Evolutionary conservation across 441 rosid genomes (phyloP), one percentile per base, ranked within the genome.

Genomic region (Populus trichocarpa): DNA sequence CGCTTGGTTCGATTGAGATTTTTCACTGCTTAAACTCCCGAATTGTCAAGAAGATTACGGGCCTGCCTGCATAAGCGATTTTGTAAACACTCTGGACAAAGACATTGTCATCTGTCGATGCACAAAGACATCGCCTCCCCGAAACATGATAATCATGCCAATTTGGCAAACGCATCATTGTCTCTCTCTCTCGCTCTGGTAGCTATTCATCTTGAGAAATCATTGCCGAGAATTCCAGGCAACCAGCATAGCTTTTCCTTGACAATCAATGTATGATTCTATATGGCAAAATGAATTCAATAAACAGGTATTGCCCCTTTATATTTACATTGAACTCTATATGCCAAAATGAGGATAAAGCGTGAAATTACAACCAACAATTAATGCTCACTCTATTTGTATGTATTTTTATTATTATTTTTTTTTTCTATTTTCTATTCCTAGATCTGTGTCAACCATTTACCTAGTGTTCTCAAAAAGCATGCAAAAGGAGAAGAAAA

Each of bases 361-460:
- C 13, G 28, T 30, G 4, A 75, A 75, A 71, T 69, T 73, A 70
- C 80, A 77, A 30, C 32, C 32, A 30, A 30, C 32, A 30, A 83
- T 38, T 65, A 81, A 81, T 77, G 79, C 78, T 35, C 80, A 69
- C 79, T 18, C 65, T 72, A 53, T 72, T 4, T 76, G 13, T 67
- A 59, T 70, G 38, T 67, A 30, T 30, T 30, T 30, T 30, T 30
- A 30, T 30, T 30, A 30, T 30, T 28, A 2, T 30, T 66, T 50
- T 66, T 53, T 59, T 26, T 73, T 35, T 6, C 71, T 80, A 18
- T 72, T 64, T 74, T 71, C 81, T 85, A 78, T 78, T 61, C 78
- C 85, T 84, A 80, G 50, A 33, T 50, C 22, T 79, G 81, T 86
- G 86, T 84, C 81, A 82, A 77, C 38, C 79, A 75, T 71, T 75